Evolutionary conservation across 345 rosid genomes (phyloP).

Genomic region (Euphorbia tirucalli): DNA sequence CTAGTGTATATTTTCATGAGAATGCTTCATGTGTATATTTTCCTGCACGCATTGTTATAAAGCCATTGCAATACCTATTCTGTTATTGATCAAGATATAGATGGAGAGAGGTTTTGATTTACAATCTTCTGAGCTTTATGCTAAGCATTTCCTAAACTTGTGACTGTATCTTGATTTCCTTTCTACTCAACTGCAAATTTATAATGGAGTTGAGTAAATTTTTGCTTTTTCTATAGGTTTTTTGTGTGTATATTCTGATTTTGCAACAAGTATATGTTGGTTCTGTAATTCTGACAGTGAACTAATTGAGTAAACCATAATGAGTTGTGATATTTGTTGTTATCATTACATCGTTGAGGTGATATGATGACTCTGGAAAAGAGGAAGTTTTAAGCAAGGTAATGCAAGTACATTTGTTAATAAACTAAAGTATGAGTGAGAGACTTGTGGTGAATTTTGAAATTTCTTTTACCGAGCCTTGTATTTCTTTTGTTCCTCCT

Average conservation of each 20-base stretch:
- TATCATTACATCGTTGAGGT: not conserved
- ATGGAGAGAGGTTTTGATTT: constrained; percentile 28
- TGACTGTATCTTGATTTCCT: not conserved
- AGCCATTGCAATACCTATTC: constrained; percentile 22
- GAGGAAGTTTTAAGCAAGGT: not conserved
- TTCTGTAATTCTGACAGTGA: not conserved
- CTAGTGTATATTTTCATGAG: constrained; percentile 44
- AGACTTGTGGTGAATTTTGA: not conserved
- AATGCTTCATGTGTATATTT: constrained; percentile 54
- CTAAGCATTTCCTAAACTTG: not conserved
- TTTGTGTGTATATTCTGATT: not conserved
- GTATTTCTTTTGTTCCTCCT: not conserved
- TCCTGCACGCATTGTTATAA: constrained; percentile 41
- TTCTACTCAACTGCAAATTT: not conserved
- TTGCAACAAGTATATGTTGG: not conserved
- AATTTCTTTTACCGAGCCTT: not conserved
- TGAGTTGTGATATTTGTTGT: not conserved
- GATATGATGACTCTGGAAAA: not conserved
- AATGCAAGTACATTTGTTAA: not conserved
- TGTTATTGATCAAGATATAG: constrained; percentile 17
- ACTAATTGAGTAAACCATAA: constrained; percentile 1
- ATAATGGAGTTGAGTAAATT: not conserved
- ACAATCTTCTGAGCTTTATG: constrained; percentile 11
- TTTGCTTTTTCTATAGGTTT: not conserved
- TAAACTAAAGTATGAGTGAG: not conserved